phyloP scores from a whole-genome alignment of 2,329 filamentous ascomycete genomes.

The Diaporthe vexans region DNA sequence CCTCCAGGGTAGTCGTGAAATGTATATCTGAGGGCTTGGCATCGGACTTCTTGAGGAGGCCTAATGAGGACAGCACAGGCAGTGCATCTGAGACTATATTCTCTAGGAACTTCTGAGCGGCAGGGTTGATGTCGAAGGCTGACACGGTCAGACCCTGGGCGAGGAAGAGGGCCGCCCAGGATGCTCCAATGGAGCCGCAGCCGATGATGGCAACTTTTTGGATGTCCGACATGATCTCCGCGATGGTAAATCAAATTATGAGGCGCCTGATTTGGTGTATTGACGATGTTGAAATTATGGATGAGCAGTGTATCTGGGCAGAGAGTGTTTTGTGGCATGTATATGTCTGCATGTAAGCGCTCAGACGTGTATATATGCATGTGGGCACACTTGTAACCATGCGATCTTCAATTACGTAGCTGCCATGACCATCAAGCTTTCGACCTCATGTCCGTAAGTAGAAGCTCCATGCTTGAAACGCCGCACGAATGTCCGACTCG shows the following conservation, averaged over 20 bases:
- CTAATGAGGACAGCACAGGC: constrained; percentile 37
- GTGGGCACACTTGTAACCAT: not conserved
- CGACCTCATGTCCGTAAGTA: not conserved
- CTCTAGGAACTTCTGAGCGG: constrained; percentile 47
- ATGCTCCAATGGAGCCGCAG: constrained; percentile 52
- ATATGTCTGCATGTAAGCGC: not conserved
- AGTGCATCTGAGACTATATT: constrained; percentile 35
- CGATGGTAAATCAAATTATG: not conserved
- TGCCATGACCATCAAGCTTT: not conserved
- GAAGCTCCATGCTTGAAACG: not conserved
- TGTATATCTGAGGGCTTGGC: constrained; percentile 38
- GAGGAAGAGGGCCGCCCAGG: constrained; percentile 55
- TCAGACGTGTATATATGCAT: not conserved
- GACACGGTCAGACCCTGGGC: constrained; percentile 53
- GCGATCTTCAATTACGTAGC: not conserved
- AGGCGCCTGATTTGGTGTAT: not conserved
- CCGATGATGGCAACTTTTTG: constrained; percentile 50
- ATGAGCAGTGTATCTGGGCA: not conserved
- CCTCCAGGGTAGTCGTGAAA: constrained; percentile 38
- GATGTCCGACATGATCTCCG: constrained; percentile 37
- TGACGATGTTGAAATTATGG: not conserved
- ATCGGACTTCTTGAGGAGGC: constrained; percentile 39
- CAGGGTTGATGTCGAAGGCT: constrained; percentile 56
- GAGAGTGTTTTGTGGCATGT: not conserved
- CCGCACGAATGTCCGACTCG: constrained; percentile 3